Percentiles rank a stretch among this genome's conserved stretches.
Conservation (phyloP, 1,139 yeast genomes). For the Zygosaccharomyces sapae region DNA sequence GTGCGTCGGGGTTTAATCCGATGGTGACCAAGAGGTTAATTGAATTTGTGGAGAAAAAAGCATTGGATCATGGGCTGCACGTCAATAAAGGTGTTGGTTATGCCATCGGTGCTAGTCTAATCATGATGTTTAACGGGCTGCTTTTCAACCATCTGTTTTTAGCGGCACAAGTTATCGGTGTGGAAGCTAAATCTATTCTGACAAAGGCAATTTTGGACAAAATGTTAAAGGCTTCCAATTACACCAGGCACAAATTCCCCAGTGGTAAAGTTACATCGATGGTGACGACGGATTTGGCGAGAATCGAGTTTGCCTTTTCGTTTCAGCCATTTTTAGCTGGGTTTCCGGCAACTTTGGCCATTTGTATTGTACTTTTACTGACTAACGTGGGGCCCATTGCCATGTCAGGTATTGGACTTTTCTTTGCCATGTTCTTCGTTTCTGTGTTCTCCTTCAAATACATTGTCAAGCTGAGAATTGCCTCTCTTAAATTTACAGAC, state of each 20-base stretch:
- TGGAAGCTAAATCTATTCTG: slow-evolving; percentile 62
- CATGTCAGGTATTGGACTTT: slow-evolving; percentile 60
- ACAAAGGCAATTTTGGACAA: slow-evolving; percentile 65
- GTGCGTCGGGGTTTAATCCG: slow-evolving; percentile 50
- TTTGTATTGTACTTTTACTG: slow-evolving; percentile 60
- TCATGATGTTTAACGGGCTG: slow-evolving; percentile 49
- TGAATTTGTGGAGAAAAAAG: slow-evolving; percentile 42
- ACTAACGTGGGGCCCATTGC: slow-evolving; percentile 72
- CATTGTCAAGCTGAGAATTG: slow-evolving; percentile 43
- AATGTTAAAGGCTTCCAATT: slow-evolving; percentile 57
- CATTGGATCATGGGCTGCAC: slow-evolving; percentile 31
- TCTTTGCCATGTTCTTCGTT: slow-evolving; percentile 37
- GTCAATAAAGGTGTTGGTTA: slow-evolving; percentile 58
- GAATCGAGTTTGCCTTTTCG: slow-evolving; percentile 71
- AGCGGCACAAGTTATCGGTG: slow-evolving; percentile 60
- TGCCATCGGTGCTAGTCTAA: slow-evolving; percentile 50
- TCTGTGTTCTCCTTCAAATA: slow-evolving; percentile 40
- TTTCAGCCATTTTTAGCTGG: slow-evolving; percentile 64
- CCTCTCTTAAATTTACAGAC: slow-evolving; percentile 49
- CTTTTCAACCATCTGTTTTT: slow-evolving; percentile 60
- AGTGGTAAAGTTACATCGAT: slow-evolving; percentile 67
- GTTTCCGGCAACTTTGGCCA: slow-evolving; percentile 56
- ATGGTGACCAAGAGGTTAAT: slow-evolving; percentile 53
- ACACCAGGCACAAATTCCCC: slow-evolving; percentile 56
- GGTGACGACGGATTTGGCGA: slow-evolving; percentile 75